A percentile compares a stretch with the other conserved stretches of the same genome.
phyloP scores from a whole-genome alignment of 257 asterid species.

The Rauvolfia tetraphylla region DNA sequence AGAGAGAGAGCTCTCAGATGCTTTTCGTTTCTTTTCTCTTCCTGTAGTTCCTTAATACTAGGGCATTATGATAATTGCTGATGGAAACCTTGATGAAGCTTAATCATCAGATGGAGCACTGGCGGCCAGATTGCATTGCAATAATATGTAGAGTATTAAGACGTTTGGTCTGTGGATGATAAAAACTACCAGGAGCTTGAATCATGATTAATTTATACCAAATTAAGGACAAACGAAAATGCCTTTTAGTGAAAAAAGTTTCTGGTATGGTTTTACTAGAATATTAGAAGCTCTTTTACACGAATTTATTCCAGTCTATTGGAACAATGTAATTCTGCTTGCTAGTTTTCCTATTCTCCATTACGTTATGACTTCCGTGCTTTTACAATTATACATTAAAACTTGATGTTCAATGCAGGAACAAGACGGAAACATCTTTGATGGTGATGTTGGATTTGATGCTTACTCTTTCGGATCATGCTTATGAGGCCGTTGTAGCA shows the following conservation, averaged over 20 bases:
- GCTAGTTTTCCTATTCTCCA: too few species aligned
- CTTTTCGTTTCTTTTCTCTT: not conserved
- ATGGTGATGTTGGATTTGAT: slow-evolving; percentile 49
- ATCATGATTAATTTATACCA: too few species aligned
- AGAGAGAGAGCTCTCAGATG: too few species aligned
- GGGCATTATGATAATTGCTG: not conserved
- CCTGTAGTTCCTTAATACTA: too few species aligned
- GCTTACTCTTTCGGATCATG: slow-evolving; percentile 52
- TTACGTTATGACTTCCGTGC: not conserved
- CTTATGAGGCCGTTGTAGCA: slow-evolving; percentile 20
- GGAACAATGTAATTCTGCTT: not conserved
- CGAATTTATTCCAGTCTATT: not conserved
- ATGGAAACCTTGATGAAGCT: not conserved
- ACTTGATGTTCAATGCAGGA: slow-evolving; percentile 47
- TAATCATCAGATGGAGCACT: not conserved
- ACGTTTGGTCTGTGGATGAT: too few species aligned
- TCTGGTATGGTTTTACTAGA: not conserved
- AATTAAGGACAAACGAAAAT: not conserved
- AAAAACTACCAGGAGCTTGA: too few species aligned
- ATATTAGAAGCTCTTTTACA: too few species aligned
- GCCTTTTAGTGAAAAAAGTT: not conserved
- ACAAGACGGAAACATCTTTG: slow-evolving; percentile 45
- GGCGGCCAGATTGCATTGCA: not conserved
- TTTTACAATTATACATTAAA: not conserved
- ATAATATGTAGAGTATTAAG: not conserved